Percentiles rank a stretch among this genome's conserved stretches.
Conservation (phyloP, 176 grass and related monocot genomes). For the Carex cristatella region DNA sequence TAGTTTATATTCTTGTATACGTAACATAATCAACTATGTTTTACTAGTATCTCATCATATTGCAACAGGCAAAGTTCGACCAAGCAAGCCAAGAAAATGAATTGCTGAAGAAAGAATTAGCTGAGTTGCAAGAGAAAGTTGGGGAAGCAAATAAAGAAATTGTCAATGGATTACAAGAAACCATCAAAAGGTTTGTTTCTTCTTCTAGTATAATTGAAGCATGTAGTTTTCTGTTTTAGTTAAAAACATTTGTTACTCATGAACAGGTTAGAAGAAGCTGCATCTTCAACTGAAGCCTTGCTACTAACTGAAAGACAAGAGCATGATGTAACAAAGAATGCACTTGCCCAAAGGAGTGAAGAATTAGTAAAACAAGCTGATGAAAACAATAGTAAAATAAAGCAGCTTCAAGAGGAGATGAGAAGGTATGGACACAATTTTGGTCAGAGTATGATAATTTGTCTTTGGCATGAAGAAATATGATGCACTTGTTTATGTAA, state of each 20-base stretch:
- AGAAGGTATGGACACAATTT: conserved; percentile 8
- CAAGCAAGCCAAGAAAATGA: conserved; percentile 28
- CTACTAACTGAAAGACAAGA: conserved; percentile 22
- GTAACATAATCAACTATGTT: not conserved
- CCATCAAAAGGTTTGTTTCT: conserved; percentile 15
- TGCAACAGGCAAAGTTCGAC: conserved; percentile 43
- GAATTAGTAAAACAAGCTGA: conserved; percentile 20
- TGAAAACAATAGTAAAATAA: conserved; percentile 20
- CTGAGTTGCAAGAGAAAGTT: conserved; percentile 17
- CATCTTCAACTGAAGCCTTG: conserved; percentile 1
- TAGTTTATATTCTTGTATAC: not conserved
- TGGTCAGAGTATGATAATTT: not conserved
- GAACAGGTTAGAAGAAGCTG: conserved; percentile 1
- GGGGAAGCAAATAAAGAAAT: conserved; percentile 22
- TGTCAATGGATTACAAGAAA: conserved; percentile 24
- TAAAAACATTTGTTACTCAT: not conserved
- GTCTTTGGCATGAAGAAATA: not conserved
- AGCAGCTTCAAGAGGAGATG: conserved; percentile 20
- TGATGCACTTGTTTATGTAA: not conserved
- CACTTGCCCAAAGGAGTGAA: conserved; percentile 15
- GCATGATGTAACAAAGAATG: conserved; percentile 20
- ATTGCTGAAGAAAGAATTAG: conserved; percentile 7
- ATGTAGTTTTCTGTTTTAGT: not conserved
- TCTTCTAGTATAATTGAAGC: not conserved
- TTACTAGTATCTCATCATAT: conserved; percentile 13